phyloP scores from a whole-genome alignment of 768 basidiomycete genomes.

The Russula sp. region DNA sequence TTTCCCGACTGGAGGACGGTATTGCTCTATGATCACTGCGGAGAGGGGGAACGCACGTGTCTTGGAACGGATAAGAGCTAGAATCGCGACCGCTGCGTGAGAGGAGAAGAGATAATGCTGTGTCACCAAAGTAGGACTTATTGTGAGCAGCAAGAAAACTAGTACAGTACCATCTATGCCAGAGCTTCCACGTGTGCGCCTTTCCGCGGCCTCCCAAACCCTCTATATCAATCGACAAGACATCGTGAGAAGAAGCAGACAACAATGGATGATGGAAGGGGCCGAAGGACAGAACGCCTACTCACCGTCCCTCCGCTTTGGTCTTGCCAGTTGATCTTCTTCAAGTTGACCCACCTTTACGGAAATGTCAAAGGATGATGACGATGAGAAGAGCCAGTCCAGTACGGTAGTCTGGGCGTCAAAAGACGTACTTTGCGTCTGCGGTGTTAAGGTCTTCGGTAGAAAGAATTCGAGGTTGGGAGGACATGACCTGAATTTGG shows the following conservation, averaged over 20 bases:
- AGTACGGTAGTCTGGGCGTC: background rate
- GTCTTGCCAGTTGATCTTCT: conserved; percentile 79
- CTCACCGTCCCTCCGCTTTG: conserved; percentile 67
- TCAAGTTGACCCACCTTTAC: conserved; percentile 80
- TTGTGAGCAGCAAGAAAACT: conserved; percentile 7
- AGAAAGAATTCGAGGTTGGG: conserved; percentile 21
- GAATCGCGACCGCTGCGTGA: conserved; percentile 71
- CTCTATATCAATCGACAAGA: conserved; percentile 56
- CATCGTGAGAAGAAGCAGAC: background rate
- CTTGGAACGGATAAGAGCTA: conserved; percentile 76
- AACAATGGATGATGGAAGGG: background rate
- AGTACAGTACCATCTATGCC: conserved; percentile 69
- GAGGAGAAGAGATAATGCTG: conserved; percentile 1
- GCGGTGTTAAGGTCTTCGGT: conserved; percentile 23
- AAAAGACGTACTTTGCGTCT: conserved; percentile 25
- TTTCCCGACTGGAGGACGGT: conserved; percentile 80
- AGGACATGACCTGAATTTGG: conserved; percentile 17
- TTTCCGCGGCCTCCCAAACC: conserved; percentile 86
- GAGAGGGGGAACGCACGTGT: conserved; percentile 67
- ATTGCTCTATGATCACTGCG: conserved; percentile 88
- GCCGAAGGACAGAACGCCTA: background rate
- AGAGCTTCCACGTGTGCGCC: conserved; percentile 71
- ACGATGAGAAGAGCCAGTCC: background rate
- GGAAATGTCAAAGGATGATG: background rate
- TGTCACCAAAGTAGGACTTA: background rate